Evolutionary conservation across 352 stramenopile species (phyloP), one percentile per base, ranked within the genome.

Genomic region (Phytophthora boehmeriae): DNA sequence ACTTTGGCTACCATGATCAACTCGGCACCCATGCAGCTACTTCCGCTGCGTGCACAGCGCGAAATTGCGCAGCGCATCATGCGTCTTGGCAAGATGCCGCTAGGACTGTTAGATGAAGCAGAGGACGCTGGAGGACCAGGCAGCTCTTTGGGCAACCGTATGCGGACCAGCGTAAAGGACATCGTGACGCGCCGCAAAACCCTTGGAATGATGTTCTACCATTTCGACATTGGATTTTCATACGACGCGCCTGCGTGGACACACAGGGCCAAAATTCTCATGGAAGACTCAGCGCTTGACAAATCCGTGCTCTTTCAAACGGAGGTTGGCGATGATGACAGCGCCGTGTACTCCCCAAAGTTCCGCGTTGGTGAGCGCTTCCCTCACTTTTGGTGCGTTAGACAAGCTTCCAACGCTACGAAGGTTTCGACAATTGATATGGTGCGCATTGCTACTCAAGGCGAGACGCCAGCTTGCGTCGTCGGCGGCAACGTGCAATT

Each of bases 141-240:
- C 11, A 91, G 73, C 44, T 64, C 66, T 3, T 61, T 95, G 35
- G 84, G 83, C 13, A 68, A 78, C 17, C 73, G 67, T 34, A 88
- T 95, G 80, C 71, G 74, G 8, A 20, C 58, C 16, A 80, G 75
- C 30, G 87, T 93, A 17, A 59, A 75, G 46, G 63, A 84, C 35
- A 88, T 95, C 25, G 80, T 93, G 41, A 54, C 58, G 14, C 55
- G 64, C 27, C 75, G 83, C 10, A 53, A 78, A 46, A 79, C 73
- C n/a, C 62, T 95, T 9, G 83, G 81, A 0, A 93, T 95, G 87
- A 71, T 95, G 38, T 95, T 95, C 62, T 94, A 92, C 69, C 73
- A 93, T 48, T 93, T 92, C 44, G 87, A 95, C 61, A 86, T 94
- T 59, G 87, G 87, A 1, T 93, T 88, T 54, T 90, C 83, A 22